These are phyloP conservation scores for Wickerhamiella alocasiicola DNA, from an alignment of 805 yeast species.

Conservation along the genomic window DNA sequence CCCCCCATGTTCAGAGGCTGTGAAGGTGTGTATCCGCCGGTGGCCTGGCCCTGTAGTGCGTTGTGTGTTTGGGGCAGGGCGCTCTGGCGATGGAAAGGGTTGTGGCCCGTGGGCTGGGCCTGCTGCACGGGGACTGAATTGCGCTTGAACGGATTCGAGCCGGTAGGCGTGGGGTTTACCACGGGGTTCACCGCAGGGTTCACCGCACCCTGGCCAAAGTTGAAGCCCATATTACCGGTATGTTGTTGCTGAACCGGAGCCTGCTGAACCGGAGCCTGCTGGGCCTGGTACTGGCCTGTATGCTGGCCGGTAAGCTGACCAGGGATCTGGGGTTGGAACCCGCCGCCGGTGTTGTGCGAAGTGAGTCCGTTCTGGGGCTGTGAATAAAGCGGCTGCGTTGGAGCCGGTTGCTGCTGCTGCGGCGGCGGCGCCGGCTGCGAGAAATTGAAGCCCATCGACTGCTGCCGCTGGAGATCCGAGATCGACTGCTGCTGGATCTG, in stretches of 20 bases:
- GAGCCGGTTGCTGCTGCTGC: constrained; percentile 1
- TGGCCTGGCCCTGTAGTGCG: too few species aligned
- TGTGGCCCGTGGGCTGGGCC: not conserved
- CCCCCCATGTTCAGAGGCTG: not conserved
- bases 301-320: constrained; percentile 7
- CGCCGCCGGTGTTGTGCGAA: not conserved
- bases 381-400: not conserved
- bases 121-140: not conserved
- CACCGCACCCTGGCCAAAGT: not conserved
- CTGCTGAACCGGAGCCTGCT: not conserved
- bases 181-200: too few species aligned
- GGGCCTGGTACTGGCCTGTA: constrained; percentile 6
- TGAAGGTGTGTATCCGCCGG: too few species aligned
- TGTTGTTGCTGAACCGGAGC: not conserved
- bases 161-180: too few species aligned
- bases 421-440: constrained; percentile 1
- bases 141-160: constrained; percentile 7
- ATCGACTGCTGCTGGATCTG: constrained; percentile 21
- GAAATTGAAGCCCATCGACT: constrained; percentile 11
- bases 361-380: not conserved
- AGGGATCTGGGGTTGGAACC: not conserved
- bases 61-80: not conserved
- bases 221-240: constrained; percentile 1
- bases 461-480: constrained; percentile 21
- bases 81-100: not conserved